phyloP scores from a whole-genome alignment of 768 basidiomycete genomes.

The Atractiella rhizophila region DNA sequence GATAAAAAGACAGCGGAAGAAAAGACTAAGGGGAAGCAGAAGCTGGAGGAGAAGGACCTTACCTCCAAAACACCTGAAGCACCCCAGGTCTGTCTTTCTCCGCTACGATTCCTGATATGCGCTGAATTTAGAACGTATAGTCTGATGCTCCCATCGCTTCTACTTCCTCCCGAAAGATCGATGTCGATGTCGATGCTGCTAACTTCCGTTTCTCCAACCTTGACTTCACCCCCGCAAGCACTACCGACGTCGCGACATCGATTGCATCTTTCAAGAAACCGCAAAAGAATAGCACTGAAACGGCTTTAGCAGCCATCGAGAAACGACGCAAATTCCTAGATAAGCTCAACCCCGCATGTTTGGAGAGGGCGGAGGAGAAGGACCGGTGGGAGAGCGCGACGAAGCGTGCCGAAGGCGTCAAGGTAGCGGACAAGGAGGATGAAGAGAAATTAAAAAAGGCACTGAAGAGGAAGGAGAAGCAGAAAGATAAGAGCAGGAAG shows the following conservation, averaged over 20 bases:
- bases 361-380: constrained; percentile 49
- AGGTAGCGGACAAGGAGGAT: constrained; percentile 74
- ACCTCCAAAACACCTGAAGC: not conserved
- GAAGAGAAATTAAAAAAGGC: constrained; percentile 70
- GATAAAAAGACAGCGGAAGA: constrained; percentile 22
- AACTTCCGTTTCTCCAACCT: constrained; percentile 46
- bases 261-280: constrained; percentile 20
- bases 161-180: constrained; percentile 26
- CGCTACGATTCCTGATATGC: too few relatives aligned
- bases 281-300: constrained; percentile 38
- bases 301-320: constrained; percentile 57
- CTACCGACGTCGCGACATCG: constrained; percentile 8
- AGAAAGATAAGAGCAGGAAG: constrained; percentile 57
- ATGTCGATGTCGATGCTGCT: too few relatives aligned
- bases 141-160: constrained; percentile 8
- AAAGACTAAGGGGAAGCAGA: not conserved
- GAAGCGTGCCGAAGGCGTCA: constrained; percentile 64
- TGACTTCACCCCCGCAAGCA: constrained; percentile 26
- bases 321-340: constrained; percentile 54
- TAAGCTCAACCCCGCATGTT: constrained; percentile 53
- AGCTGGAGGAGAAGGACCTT: not conserved
- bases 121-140: too few relatives aligned
- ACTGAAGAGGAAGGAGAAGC: constrained; percentile 72
- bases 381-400: constrained; percentile 79
- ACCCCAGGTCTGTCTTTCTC: not conserved